These are phyloP conservation scores for Alternaria panax DNA, from an alignment of 2,329 filamentous ascomycete species.

Conservation along the genomic window DNA sequence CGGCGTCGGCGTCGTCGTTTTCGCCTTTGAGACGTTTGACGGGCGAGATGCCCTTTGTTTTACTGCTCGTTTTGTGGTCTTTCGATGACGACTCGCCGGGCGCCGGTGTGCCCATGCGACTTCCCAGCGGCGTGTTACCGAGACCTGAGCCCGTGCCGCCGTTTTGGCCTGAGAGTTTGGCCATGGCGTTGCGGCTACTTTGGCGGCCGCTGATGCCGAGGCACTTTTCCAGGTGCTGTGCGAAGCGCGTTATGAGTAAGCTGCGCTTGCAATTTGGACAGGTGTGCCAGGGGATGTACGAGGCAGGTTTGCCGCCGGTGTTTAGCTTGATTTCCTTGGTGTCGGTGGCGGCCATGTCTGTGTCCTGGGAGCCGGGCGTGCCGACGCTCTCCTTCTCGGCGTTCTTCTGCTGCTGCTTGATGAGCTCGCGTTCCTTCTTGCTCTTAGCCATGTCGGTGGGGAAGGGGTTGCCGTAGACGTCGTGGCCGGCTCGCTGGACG, in stretches of 20 bases:
- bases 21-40: slow-evolving; percentile 34
- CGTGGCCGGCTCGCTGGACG: slow-evolving; percentile 76
- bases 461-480: slow-evolving; percentile 85
- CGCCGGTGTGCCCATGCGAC: slow-evolving; percentile 51
- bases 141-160: slow-evolving; percentile 50
- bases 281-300: slow-evolving; percentile 61
- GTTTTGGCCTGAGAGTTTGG: slow-evolving; percentile 51
- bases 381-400: slow-evolving; percentile 54
- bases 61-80: slow-evolving; percentile 39
- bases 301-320: slow-evolving; percentile 55
- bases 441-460: slow-evolving; percentile 78
- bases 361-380: slow-evolving; percentile 56
- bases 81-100: slow-evolving; percentile 32
- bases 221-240: slow-evolving; percentile 68
- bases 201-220: slow-evolving; percentile 64
- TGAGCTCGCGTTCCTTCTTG: slow-evolving; percentile 71
- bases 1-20: slow-evolving; percentile 32
- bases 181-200: slow-evolving; percentile 59
- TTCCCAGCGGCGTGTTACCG: slow-evolving; percentile 54
- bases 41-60: slow-evolving; percentile 24
- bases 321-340: slow-evolving; percentile 57
- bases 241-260: slow-evolving; percentile 66
- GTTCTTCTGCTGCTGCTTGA: slow-evolving; percentile 53
- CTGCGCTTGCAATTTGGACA: slow-evolving; percentile 69
- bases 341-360: slow-evolving; percentile 46